These are phyloP conservation scores for Brasilioporus rufonigricans DNA, from an alignment of 768 basidiomycete species.

Conservation along the genomic window DNA sequence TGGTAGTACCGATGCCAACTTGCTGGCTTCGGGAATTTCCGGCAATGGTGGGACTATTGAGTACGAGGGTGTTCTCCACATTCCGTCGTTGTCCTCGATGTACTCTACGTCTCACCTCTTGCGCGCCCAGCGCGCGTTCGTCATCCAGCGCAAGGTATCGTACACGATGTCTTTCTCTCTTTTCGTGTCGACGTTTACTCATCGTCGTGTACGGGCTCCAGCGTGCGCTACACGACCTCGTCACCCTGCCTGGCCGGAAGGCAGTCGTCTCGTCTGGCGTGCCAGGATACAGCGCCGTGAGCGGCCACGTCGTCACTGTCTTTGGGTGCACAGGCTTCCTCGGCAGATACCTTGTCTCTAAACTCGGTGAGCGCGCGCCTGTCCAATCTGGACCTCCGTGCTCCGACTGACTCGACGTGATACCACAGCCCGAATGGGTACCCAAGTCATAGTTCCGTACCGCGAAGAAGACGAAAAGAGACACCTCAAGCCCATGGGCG, in stretches of 20 bases:
- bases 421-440: slow-evolving; percentile 80
- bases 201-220: slow-evolving; percentile 27
- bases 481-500: slow-evolving; percentile 89
- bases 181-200: not conserved
- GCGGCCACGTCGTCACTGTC: slow-evolving; percentile 92
- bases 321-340: slow-evolving; percentile 97
- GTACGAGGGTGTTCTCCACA: not conserved
- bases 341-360: slow-evolving; percentile 90
- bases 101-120: slow-evolving; percentile 45
- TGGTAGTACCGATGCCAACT: not conserved
- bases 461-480: slow-evolving; percentile 92
- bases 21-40: slow-evolving; percentile 24
- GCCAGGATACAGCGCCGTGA: slow-evolving; percentile 81
- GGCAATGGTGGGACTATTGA: slow-evolving; percentile 10
- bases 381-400: not conserved
- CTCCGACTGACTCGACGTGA: not conserved
- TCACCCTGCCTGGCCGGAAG: slow-evolving; percentile 54
- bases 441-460: slow-evolving; percentile 93
- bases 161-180: not conserved
- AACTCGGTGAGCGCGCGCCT: slow-evolving; percentile 62
- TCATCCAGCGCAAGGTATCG: slow-evolving; percentile 45
- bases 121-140: slow-evolving; percentile 52
- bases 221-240: slow-evolving; percentile 75
- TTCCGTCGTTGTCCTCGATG: slow-evolving; percentile 32
- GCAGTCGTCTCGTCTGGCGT: slow-evolving; percentile 75